phyloP scores from a whole-genome alignment of 2,329 filamentous ascomycete species.

The Teratosphaeria viscida region DNA sequence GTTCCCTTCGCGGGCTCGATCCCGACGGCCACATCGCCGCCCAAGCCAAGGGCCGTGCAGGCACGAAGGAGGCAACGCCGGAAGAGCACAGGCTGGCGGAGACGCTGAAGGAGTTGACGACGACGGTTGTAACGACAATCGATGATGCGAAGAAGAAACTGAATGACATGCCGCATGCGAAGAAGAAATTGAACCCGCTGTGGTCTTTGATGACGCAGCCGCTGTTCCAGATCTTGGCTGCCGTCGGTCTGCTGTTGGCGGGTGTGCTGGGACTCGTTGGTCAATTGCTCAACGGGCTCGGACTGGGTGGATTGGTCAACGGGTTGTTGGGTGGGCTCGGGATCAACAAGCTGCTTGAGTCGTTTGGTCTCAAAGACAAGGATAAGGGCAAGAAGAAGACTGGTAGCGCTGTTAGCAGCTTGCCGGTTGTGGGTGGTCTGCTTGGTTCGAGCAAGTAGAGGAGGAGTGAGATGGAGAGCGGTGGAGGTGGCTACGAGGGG shows the following conservation, averaged over 20 bases:
- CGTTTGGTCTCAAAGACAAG: conserved; percentile 54
- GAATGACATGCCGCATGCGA: conserved; percentile 82
- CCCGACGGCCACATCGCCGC: conserved; percentile 77
- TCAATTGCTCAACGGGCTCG: conserved; percentile 66
- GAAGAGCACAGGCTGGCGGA: conserved; percentile 82
- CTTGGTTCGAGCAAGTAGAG: conserved; percentile 23
- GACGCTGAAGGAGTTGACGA: conserved; percentile 73
- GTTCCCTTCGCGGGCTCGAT: conserved; percentile 75
- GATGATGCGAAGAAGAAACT: conserved; percentile 84
- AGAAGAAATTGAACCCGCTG: conserved; percentile 88
- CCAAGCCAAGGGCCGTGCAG: conserved; percentile 72
- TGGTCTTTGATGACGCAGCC: conserved; percentile 78
- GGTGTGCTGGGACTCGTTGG: conserved; percentile 81
- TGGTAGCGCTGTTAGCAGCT: conserved; percentile 23
- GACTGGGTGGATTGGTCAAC: conserved; percentile 71
- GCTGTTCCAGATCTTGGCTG: conserved; percentile 83
- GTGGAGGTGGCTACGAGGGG: neutral
- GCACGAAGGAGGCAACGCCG: conserved; percentile 63
- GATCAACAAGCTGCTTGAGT: conserved; percentile 62
- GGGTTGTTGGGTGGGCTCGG: conserved; percentile 67
- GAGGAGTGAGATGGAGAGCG: neutral
- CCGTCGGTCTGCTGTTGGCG: conserved; percentile 69
- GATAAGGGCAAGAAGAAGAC: conserved; percentile 33
- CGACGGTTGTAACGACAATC: conserved; percentile 69
- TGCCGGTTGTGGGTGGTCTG: conserved; percentile 39